Evolutionary conservation across 164 flowering plant genomes (phyloP).

Genomic region (Platanus orientalis): DNA sequence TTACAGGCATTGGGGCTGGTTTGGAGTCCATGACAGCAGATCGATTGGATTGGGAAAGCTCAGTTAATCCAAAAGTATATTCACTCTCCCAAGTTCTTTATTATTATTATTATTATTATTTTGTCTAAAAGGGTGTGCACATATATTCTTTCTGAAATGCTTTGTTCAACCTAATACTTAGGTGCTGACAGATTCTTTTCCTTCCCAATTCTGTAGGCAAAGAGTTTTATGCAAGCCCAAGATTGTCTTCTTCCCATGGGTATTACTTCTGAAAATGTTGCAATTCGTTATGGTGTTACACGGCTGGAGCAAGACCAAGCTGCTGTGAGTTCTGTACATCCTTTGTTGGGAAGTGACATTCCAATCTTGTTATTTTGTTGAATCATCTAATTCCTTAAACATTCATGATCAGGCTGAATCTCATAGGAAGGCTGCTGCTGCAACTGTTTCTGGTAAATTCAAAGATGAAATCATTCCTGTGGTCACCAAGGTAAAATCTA

Average conservation of each 20-base stretch:
- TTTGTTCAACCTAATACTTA: background rate
- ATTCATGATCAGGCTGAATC: conserved; percentile 62
- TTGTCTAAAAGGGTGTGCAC: no score
- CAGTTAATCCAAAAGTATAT: conserved; percentile 75
- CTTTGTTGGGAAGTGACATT: background rate
- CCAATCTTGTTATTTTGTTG: background rate
- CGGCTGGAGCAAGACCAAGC: conserved; percentile 95
- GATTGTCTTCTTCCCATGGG: conserved; percentile 99
- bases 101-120: no score
- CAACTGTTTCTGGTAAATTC: conserved; percentile 88
- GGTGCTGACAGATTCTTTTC: background rate
- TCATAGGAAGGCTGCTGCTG: conserved; percentile 89
- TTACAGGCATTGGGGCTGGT: conserved; percentile 95
- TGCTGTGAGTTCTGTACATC: conserved; percentile 59
- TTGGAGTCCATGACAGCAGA: conserved; percentile 86
- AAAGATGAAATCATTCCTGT: conserved; percentile 96
- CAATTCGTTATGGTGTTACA: conserved; percentile 84
- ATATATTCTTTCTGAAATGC: background rate
- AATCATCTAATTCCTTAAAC: background rate
- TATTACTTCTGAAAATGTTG: conserved; percentile 96
- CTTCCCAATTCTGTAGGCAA: conserved; percentile 43
- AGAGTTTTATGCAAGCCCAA: conserved; percentile 58
- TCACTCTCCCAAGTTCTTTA: conserved; percentile 3
- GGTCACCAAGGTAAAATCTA: conserved; percentile 56
- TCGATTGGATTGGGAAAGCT: conserved; percentile 62